Evolutionary conservation across 306 rosid species (phyloP).

Genomic region (Cucurbita moschata): DNA sequence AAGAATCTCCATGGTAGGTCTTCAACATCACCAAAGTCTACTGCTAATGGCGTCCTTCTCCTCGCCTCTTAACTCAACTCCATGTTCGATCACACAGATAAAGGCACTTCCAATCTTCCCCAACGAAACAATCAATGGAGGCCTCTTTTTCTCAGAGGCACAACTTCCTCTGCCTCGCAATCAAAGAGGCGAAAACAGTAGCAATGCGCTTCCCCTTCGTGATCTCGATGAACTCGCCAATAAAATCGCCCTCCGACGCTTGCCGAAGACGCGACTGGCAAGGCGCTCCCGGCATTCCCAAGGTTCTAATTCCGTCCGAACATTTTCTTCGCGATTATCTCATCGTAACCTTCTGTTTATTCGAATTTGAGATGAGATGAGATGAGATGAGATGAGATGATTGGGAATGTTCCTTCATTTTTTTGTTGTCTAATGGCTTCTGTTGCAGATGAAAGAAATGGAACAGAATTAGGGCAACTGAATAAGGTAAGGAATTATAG

Average conservation of each 20-base stretch:
- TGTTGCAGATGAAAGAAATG: background rate
- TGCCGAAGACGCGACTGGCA: background rate
- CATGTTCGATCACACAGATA: background rate
- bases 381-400: background rate
- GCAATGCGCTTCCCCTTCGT: background rate
- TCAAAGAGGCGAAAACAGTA: background rate
- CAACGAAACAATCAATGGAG: background rate
- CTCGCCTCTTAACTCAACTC: background rate
- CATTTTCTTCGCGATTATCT: background rate
- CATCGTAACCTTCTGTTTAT: background rate
- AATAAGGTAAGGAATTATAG: background rate
- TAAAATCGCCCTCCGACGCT: background rate
- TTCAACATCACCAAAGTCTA: background rate
- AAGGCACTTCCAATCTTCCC: background rate
- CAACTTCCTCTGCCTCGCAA: background rate
- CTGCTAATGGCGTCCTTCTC: background rate
- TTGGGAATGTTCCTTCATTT: background rate
- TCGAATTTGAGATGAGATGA: background rate
- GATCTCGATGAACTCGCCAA: background rate
- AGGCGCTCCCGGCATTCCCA: background rate
- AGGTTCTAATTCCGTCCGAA: background rate
- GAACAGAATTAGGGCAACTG: background rate
- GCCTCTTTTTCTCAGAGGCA: background rate
- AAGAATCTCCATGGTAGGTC: background rate
- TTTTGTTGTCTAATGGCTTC: background rate